phyloP scores from a whole-genome alignment of 805 yeast genomes.

The Yarrowia sp. region DNA sequence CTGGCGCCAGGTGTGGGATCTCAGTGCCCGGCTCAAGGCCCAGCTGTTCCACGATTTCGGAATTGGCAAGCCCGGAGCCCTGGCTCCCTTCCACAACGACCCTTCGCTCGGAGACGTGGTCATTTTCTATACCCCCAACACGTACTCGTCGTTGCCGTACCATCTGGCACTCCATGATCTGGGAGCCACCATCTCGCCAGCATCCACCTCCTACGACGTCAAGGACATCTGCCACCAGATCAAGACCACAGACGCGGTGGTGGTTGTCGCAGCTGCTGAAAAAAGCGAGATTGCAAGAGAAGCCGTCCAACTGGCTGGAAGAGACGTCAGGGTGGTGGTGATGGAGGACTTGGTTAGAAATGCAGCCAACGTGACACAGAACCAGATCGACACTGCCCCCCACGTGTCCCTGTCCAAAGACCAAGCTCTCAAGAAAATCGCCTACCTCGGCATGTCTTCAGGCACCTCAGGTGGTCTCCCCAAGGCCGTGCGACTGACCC shows the following conservation, averaged over 20 bases:
- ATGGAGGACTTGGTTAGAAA: constrained; percentile 8
- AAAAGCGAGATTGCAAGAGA: constrained; percentile 3
- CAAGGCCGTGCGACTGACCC: constrained; percentile 77
- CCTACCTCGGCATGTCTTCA: constrained; percentile 49
- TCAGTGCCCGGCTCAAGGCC: constrained; percentile 3
- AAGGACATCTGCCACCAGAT: constrained; percentile 34
- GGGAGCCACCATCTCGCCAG: constrained; percentile 29
- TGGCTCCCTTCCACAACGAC: constrained; percentile 3
- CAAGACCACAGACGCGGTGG: constrained; percentile 26
- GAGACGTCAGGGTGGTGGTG: constrained; percentile 9
- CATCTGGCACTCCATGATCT: constrained; percentile 32
- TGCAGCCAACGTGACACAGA: background rate
- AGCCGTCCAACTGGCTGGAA: background rate
- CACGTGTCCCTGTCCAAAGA: background rate
- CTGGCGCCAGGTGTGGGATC: constrained; percentile 20
- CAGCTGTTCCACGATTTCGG: constrained; percentile 19
- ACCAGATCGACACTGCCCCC: background rate
- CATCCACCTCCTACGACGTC: constrained; percentile 23
- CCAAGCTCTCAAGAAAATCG: constrained; percentile 34
- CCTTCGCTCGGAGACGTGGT: constrained; percentile 30
- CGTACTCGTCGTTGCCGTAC: constrained; percentile 6
- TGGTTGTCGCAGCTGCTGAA: constrained; percentile 3
- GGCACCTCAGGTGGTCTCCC: constrained; percentile 64
- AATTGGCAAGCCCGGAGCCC: background rate
- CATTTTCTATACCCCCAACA: constrained; percentile 34